phyloP scores from a whole-genome alignment of 2,329 filamentous ascomycete genomes.

The Ophiostoma perfectum region DNA sequence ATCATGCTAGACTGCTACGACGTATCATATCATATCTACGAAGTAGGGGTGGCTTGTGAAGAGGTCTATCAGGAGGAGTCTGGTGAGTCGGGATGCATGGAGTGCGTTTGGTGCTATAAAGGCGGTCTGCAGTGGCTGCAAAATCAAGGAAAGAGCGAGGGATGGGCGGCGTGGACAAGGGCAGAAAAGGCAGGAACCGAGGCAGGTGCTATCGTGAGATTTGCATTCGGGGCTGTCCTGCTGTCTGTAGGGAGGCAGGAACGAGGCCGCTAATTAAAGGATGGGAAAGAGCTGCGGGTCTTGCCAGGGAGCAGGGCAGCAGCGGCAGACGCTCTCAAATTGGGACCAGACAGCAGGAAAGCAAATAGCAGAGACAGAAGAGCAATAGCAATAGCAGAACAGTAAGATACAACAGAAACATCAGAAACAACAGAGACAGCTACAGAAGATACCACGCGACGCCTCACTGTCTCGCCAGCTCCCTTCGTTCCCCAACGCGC shows the following conservation, averaged over 20 bases:
- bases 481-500: constrained; percentile 8
- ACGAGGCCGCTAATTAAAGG: not conserved
- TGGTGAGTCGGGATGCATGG: not conserved
- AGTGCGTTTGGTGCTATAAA: not conserved
- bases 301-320: not conserved
- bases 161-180: not conserved
- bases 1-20: not conserved
- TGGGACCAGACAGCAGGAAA: too few relatives aligned
- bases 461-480: not conserved
- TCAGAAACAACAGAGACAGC: not conserved
- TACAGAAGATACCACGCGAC: not conserved
- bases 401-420: not conserved
- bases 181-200: constrained; percentile 4
- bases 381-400: too few relatives aligned
- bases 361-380: too few relatives aligned
- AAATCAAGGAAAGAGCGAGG: constrained; percentile 1
- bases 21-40: not conserved
- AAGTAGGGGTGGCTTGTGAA: not conserved
- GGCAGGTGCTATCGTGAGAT: constrained; percentile 3
- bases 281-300: constrained; percentile 10
- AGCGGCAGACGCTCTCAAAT: not conserved
- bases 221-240: not conserved
- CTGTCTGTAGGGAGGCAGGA: constrained; percentile 8
- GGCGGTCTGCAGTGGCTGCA: not conserved
- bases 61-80: not conserved